Base-by-base conservation (phyloP, 352 stramenopile genomes). In the Phytophthora podocarpi region DNA sequence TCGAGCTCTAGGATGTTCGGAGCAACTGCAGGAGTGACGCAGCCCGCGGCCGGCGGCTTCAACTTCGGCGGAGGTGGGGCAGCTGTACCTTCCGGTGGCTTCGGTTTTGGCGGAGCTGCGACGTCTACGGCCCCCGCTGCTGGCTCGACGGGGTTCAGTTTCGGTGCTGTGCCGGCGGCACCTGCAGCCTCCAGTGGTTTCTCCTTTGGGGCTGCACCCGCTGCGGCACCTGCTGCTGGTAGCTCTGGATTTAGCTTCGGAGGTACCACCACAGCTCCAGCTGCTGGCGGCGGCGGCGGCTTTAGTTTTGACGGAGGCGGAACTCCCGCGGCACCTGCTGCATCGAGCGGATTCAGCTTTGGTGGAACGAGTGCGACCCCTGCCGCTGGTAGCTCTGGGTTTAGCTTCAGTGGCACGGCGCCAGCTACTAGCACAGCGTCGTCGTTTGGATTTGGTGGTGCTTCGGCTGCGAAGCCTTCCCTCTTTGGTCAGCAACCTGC, bases 401-500 rank as follows among this genome's bases (percentile, higher is more conserved):
- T 85, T 40, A 71, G 59, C 45, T 86, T 87, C 46, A 74, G 80
- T 6, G 59, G 64, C 10, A 49, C 71, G 21, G 18, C 74, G 3
- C 46, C 73, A 15, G 54, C 68, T 11, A 39, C 64, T 24, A 64
- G 31, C 20, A 46, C 68, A 21, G 45, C 66, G 13, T 56, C 67
- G 15, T 60, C 63, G 50, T 82, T 79, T 36, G 70, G 73, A 6
- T 79, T 79, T 62, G 66, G 66, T 23, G 40, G 41, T 12, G 47
- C 63, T 54, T 37, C 68, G 26, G 57, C 67, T 7, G 31, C 77
- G 9, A 90, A 82, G 53, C 76, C 78, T 16, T 73, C 77, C 5
- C 48, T 85, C 15, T 89, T 89, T 27, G 73, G 73, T 7, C 71
- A 87, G 28, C 76, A 67, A 16, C 49, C 72, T 21, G 58, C 59